Conservation (phyloP, 192 early-diverging fungal genomes). For the Coemansia sp. region DNA sequence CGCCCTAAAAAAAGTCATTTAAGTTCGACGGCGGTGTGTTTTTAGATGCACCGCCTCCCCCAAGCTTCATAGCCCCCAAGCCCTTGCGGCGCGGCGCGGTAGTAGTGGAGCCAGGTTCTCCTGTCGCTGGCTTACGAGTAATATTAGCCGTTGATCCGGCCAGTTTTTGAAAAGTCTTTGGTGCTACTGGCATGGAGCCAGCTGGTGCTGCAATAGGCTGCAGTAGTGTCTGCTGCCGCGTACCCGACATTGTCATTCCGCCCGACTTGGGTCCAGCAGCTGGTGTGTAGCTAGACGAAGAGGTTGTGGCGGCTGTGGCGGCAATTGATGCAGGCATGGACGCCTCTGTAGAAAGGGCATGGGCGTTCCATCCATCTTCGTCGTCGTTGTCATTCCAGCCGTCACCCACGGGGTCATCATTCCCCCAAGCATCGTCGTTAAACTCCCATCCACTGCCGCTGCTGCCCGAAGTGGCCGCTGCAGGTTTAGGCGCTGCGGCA, state of each 20-base stretch:
- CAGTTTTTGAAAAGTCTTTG: conserved; percentile 18
- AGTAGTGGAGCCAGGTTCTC: conserved; percentile 1
- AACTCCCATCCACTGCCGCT: conserved; percentile 31
- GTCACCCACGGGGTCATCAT: conserved; percentile 8
- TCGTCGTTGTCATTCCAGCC: conserved; percentile 17
- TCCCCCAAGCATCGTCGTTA: conserved; percentile 23
- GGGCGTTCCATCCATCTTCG: conserved; percentile 28
- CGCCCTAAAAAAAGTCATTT: conserved; percentile 20
- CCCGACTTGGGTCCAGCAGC: conserved; percentile 4
- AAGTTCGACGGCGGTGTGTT: conserved; percentile 2
- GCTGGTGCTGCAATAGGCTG: not conserved
- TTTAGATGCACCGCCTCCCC: conserved; percentile 26
- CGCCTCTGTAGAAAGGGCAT: not conserved
- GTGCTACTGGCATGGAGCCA: not conserved
- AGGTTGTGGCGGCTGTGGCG: not conserved
- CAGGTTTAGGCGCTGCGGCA: not conserved
- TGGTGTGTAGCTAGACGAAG: not conserved
- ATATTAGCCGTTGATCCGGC: conserved; percentile 12
- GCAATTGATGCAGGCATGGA: not conserved
- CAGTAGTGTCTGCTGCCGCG: not conserved
- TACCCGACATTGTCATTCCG: conserved; percentile 20
- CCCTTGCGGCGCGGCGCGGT: conserved; percentile 34
- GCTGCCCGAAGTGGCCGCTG: not conserved
- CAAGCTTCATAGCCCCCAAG: conserved; percentile 47
- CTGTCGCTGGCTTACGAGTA: not conserved